Evolutionary conservation across 148 eudicot genomes (phyloP), one percentile per base, ranked within the genome.

Genomic region (Chenopodium berlandieri): DNA sequence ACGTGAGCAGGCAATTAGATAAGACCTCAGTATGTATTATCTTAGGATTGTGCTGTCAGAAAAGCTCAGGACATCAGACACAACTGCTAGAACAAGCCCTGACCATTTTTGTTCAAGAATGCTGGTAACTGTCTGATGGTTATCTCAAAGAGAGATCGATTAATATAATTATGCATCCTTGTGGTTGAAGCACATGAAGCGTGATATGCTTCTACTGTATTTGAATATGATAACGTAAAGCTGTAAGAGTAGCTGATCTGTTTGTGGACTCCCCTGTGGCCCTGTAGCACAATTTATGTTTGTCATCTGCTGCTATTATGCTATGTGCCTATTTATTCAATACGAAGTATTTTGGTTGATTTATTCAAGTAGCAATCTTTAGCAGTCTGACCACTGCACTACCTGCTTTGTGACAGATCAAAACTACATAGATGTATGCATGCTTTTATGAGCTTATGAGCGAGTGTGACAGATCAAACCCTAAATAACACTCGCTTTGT

Each of bases 1-100:
- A 56, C 86, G 52, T 9, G 83, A 84, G 52, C 81, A 84, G 63
- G 84, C 62, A 16, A 30, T 77, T 62, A 84, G 74, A 46, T 80
- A 76, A 84, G 40, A 52, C 27, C 62, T 62, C 27, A 22, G 52
- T 40, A 10, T 25, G 9, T n/a, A 69, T 7, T 44, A 7, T 22
- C 4, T 31, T 70, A 16, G 76, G 37, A n/a, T 54, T 20, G 52
- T 79, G 47, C 14, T 48, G 72, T 37, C 60, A 50, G 20, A 12
- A 71, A 20, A 74, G 37, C 22, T n/a, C 3, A 13, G 13, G 31
- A 37, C n/a, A 34, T 48, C 17, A 73, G 32, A 46, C 27, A 30
- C 78, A 9, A 14, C 20, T 48, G 66, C 47, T 20, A 48, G 25
- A 60, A 32, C 54, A 20, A 34, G 14, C 54, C 60, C 37, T 9